Evolutionary conservation across 805 yeast genomes (phyloP).

Genomic region (Yarrowia porcina): DNA sequence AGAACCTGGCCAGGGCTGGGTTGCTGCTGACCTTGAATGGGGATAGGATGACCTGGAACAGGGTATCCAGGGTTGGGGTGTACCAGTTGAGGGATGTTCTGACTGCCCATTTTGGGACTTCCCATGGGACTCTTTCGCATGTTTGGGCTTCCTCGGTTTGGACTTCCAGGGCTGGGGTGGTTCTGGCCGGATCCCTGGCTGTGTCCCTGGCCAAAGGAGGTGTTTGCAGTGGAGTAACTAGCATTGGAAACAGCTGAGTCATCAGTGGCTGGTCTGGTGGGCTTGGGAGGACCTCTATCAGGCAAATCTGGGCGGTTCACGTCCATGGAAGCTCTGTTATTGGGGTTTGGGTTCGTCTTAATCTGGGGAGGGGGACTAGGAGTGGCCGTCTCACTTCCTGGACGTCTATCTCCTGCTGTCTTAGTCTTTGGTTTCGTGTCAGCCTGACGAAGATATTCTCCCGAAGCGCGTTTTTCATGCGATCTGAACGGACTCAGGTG

Average conservation of each 20-base stretch:
- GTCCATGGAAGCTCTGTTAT: background rate
- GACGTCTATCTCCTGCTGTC: background rate
- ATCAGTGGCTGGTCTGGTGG: background rate
- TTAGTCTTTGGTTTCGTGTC: background rate
- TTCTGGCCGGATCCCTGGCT: background rate
- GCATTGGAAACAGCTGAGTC: background rate
- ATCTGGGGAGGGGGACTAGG: background rate
- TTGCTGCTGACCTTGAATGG: background rate
- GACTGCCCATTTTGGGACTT: background rate
- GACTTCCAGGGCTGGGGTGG: background rate
- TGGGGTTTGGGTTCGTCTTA: background rate
- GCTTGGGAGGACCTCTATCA: background rate
- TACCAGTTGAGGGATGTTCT: background rate
- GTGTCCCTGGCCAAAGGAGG: background rate
- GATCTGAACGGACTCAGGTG: conserved; percentile 5
- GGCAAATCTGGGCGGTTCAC: background rate
- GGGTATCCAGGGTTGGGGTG: background rate
- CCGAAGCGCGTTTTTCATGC: background rate
- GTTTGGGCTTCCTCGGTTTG: background rate
- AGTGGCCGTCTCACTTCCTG: background rate
- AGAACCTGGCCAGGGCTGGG: background rate
- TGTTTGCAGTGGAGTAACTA: background rate
- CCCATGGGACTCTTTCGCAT: background rate
- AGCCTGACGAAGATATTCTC: background rate
- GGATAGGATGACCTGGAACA: background rate